A percentile compares a stretch with the other conserved stretches of the same genome.
phyloP scores from a whole-genome alignment of 2,329 filamentous ascomycete genomes.

The Neocucurbitaria cava region DNA sequence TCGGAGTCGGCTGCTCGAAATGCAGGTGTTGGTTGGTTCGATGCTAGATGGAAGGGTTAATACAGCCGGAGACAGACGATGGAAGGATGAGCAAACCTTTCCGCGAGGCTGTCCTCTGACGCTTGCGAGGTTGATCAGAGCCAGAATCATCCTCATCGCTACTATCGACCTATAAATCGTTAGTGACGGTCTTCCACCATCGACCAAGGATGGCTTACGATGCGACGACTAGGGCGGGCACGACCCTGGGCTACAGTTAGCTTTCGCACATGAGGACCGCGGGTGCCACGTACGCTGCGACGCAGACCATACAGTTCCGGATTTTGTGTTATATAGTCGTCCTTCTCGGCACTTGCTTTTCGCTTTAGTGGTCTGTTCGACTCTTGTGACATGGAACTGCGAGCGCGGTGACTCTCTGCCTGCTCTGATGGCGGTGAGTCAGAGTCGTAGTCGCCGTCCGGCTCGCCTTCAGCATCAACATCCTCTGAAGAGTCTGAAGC shows the following conservation, averaged over 20 bases:
- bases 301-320: slow-evolving; percentile 94
- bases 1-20: slow-evolving; percentile 68
- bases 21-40: slow-evolving; percentile 58
- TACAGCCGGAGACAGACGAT: slow-evolving; percentile 13
- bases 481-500: slow-evolving; percentile 57
- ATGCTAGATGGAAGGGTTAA: slow-evolving; percentile 62
- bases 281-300: slow-evolving; percentile 74
- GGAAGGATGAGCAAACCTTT: slow-evolving; percentile 60
- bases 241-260: slow-evolving; percentile 59
- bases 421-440: slow-evolving; percentile 58
- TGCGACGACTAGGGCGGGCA: slow-evolving; percentile 66
- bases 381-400: slow-evolving; percentile 73
- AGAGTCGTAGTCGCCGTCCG: slow-evolving; percentile 76
- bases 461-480: slow-evolving; percentile 59
- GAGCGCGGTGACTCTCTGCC: slow-evolving; percentile 59
- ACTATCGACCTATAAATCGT: slow-evolving; percentile 61
- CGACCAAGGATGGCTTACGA: slow-evolving; percentile 55
- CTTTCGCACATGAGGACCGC: slow-evolving; percentile 15
- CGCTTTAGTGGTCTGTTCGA: slow-evolving; percentile 74
- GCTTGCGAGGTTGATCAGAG: slow-evolving; percentile 64
- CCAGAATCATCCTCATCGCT: slow-evolving; percentile 73
- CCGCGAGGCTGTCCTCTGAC: slow-evolving; percentile 70
- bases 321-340: slow-evolving; percentile 87
- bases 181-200: slow-evolving; percentile 22
- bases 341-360: slow-evolving; percentile 69